Conservation (phyloP, 768 basidiomycete genomes). For the Pisolithus tinctorius region DNA sequence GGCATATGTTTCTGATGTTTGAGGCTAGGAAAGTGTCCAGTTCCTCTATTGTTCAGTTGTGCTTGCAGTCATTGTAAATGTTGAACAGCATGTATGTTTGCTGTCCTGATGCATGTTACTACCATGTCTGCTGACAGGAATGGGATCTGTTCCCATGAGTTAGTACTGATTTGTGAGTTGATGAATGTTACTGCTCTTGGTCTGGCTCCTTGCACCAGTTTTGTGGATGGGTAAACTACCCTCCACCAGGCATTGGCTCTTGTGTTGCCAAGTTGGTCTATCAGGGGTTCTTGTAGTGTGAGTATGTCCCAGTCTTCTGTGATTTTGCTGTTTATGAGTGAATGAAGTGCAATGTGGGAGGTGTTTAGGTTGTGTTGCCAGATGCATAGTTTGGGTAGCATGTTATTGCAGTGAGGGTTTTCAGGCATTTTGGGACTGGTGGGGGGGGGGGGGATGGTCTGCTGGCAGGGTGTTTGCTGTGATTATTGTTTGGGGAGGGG, state of each 20-base stretch:
- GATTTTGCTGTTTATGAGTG: constrained; percentile 7
- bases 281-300: constrained; percentile 1
- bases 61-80: constrained; percentile 7
- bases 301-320: constrained; percentile 1
- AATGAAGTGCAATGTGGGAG: constrained; percentile 13
- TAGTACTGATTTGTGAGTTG: constrained; percentile 10
- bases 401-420: no score
- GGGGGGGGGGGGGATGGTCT: neutral
- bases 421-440: neutral
- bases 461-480: no score
- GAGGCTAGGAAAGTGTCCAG: neutral
- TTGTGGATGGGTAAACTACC: neutral
- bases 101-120: constrained; percentile 7
- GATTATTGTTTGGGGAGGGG: no score
- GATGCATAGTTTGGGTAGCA: constrained; percentile 9
- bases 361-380: constrained; percentile 27
- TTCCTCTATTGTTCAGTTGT: neutral
- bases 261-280: neutral
- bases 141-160: constrained; percentile 17
- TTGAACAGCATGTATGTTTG: constrained; percentile 9
- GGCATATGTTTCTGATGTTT: neutral
- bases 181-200: constrained; percentile 15
- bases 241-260: neutral
- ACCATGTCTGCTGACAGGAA: constrained; percentile 16
- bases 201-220: neutral